Evolutionary conservation across 2,329 filamentous ascomycete genomes (phyloP).

Genomic region (Fusarium sp.): DNA sequence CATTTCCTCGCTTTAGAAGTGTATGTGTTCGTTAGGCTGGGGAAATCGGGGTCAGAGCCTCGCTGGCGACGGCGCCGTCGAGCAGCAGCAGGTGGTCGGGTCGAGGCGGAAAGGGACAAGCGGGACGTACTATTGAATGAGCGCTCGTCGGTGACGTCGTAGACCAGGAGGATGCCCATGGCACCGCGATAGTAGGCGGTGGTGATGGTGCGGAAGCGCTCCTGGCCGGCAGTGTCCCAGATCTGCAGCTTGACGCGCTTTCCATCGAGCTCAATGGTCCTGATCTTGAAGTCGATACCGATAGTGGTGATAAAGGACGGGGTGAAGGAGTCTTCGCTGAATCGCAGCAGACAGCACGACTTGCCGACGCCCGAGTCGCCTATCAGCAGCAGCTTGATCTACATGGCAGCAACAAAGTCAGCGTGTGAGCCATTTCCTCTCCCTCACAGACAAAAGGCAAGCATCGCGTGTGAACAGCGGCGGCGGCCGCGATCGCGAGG

Average conservation of each 20-base stretch:
- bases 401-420: slow-evolving; percentile 34
- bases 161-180: slow-evolving; percentile 98
- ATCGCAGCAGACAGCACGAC: slow-evolving; percentile 95
- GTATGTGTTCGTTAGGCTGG: slow-evolving; percentile 16
- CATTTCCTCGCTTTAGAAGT: slow-evolving; percentile 17
- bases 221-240: slow-evolving; percentile 98
- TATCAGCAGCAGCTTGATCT: slow-evolving; percentile 98
- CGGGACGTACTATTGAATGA: slow-evolving; percentile 88
- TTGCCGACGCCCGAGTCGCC: slow-evolving; percentile 97
- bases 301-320: slow-evolving; percentile 99
- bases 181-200: slow-evolving; percentile 98
- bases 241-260: slow-evolving; percentile 99
- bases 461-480: slow-evolving; percentile 2
- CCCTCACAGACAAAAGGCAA: neutral
- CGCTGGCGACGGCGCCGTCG: neutral
- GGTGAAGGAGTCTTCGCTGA: slow-evolving; percentile 98
- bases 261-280: slow-evolving; percentile 98
- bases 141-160: slow-evolving; percentile 97
- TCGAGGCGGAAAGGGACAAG: neutral
- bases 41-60: neutral
- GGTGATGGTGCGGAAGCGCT: slow-evolving; percentile 98
- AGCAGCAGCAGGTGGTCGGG: slow-evolving; percentile 4
- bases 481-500: slow-evolving; percentile 5
- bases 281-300: slow-evolving; percentile 99
- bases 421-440: slow-evolving; percentile 19